Evolutionary conservation across 2,329 filamentous ascomycete species (phyloP).

Genomic region (Stagonosporopsis rhizophila): DNA sequence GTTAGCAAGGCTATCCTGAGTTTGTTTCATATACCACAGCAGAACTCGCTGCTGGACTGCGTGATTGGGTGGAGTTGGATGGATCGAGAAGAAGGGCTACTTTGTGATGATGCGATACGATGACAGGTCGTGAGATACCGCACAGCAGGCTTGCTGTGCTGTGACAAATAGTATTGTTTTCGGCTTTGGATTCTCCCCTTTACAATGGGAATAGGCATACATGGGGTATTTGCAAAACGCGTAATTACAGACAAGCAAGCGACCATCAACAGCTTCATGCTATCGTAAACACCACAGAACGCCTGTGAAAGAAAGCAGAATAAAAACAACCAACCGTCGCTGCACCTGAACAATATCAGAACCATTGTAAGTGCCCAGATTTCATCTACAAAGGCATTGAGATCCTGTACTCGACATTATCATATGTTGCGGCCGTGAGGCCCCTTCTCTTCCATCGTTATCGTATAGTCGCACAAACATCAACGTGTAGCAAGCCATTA

Average conservation of each 20-base stretch:
- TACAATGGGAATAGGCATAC: constrained; percentile 17
- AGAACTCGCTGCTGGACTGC: neutral
- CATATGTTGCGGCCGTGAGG: constrained; percentile 7
- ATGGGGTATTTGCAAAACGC: constrained; percentile 11
- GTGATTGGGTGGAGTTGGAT: neutral
- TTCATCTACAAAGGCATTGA: constrained; percentile 3
- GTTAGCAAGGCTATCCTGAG: constrained; percentile 17
- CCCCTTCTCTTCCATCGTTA: neutral
- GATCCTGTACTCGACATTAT: constrained; percentile 3
- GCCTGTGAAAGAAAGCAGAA: constrained; percentile 4
- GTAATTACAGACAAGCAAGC: constrained; percentile 6
- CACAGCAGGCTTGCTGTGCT: neutral
- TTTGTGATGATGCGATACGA: neutral
- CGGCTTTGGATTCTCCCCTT: neutral
- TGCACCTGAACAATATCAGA: constrained; percentile 31
- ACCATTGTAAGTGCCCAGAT: constrained; percentile 10
- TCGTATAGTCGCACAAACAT: neutral
- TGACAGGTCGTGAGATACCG: neutral
- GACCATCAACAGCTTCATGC: constrained; percentile 1
- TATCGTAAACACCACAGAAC: neutral
- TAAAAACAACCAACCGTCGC: constrained; percentile 22
- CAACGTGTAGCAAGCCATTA: constrained; percentile 9
- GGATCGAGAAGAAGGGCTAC: neutral
- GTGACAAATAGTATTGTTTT: constrained; percentile 6
- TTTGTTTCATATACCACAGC: constrained; percentile 5